Conservation (phyloP, 257 asterid species). For the Anisodus acutangulus region DNA sequence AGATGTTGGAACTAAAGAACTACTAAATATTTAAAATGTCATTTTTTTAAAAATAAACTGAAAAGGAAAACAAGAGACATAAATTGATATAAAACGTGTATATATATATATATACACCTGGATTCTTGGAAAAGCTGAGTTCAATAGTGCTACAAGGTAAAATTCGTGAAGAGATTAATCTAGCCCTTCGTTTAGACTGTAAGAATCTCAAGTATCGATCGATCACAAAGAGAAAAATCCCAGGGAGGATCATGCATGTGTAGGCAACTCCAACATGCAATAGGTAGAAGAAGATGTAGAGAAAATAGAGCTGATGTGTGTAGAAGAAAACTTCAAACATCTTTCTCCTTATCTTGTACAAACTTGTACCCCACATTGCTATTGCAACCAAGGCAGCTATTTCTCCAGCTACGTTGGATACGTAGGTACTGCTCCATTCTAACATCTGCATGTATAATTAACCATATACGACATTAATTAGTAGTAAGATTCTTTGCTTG, state of each 20-base stretch:
- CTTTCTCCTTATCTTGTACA: conserved; percentile 58
- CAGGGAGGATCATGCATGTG: conserved; percentile 70
- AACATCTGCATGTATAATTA: conserved; percentile 49
- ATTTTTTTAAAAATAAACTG: neutral
- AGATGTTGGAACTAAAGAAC: neutral
- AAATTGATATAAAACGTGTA: neutral
- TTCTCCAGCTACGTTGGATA: conserved; percentile 67
- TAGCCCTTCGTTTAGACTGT: conserved; percentile 52
- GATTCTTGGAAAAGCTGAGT: conserved; percentile 64
- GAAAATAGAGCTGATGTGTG: conserved; percentile 56
- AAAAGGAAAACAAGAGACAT: neutral
- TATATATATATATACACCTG: conserved; percentile 42
- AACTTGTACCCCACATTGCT: conserved; percentile 61
- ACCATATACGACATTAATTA: neutral
- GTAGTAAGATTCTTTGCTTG: neutral
- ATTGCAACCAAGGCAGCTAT: conserved; percentile 53
- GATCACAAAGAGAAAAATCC: conserved; percentile 63
- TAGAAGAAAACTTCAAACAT: conserved; percentile 64
- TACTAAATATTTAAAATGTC: neutral
- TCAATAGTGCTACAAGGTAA: conserved; percentile 61
- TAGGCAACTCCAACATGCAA: conserved; percentile 73
- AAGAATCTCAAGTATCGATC: conserved; percentile 66
- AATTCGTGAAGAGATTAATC: conserved; percentile 50
- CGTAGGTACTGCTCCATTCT: conserved; percentile 61
- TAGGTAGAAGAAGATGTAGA: conserved; percentile 58